These are phyloP conservation scores for Phytophthora rubi DNA, from an alignment of 352 stramenopile genomes.

Conservation along the genomic window DNA sequence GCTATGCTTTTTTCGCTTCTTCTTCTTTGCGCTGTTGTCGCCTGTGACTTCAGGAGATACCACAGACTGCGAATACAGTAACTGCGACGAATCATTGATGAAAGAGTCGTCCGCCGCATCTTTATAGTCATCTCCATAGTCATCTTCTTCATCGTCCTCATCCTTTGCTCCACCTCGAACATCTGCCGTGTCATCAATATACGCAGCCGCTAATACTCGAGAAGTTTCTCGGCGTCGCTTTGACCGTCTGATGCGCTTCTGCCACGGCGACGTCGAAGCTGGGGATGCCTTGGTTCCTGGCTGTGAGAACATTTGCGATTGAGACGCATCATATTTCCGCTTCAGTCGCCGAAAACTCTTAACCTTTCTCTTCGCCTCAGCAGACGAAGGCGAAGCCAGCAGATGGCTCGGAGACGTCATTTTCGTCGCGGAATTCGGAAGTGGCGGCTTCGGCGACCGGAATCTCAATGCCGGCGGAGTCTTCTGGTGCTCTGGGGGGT, in stretches of 20 bases:
- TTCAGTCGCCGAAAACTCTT: conserved; percentile 76
- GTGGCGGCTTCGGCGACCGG: conserved; percentile 12
- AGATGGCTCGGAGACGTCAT: conserved; percentile 58
- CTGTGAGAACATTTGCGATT: conserved; percentile 40
- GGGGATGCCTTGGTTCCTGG: conserved; percentile 19
- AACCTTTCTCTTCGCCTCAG: conserved; percentile 59
- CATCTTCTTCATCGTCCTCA: conserved; percentile 70
- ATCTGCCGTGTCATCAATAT: conserved; percentile 75
- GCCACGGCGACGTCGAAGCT: conserved; percentile 50
- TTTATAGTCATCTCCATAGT: conserved; percentile 63
- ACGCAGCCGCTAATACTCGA: conserved; percentile 48
- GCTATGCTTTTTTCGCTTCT: conserved; percentile 43
- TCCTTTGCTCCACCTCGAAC: conserved; percentile 56
- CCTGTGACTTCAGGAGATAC: conserved; percentile 32
- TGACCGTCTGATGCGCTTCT: conserved; percentile 66
- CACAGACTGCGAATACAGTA: conserved; percentile 73
- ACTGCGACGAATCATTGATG: conserved; percentile 84
- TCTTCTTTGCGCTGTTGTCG: conserved; percentile 22
- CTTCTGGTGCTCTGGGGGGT: conserved; percentile 14
- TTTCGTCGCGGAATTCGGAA: conserved; percentile 24
- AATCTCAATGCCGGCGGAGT: neutral
- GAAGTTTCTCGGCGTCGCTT: conserved; percentile 49
- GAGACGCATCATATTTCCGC: conserved; percentile 69
- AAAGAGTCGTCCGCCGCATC: conserved; percentile 71
- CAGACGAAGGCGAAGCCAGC: conserved; percentile 50